Evolutionary conservation across 805 yeast species (phyloP).

Genomic region (Jamesozyma lodderae): DNA sequence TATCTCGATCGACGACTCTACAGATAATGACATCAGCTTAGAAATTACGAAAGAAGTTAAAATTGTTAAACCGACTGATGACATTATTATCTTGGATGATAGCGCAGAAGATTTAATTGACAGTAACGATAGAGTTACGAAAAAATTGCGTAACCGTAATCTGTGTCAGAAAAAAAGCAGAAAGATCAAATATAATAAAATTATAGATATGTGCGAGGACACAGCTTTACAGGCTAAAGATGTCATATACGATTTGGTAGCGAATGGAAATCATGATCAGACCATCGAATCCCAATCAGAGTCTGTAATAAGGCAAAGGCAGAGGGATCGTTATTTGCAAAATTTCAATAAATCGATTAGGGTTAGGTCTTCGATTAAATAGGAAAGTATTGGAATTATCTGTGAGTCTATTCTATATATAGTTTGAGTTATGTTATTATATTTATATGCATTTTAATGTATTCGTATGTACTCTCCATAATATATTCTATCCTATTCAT

Average conservation of each 20-base stretch:
- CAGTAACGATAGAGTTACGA: no score
- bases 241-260: slow-evolving; percentile 17
- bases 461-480: no score
- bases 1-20: no score
- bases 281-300: not conserved
- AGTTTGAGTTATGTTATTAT: no score
- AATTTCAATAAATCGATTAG: slow-evolving; percentile 9
- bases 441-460: no score
- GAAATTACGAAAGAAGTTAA: slow-evolving; percentile 11
- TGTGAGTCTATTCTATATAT: no score
- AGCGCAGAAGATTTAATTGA: slow-evolving; percentile 6
- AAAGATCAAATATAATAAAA: slow-evolving; percentile 6
- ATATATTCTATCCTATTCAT: no score
- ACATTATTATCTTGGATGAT: slow-evolving; percentile 22
- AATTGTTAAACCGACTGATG: slow-evolving; percentile 19
- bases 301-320: not conserved
- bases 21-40: no score
- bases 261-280: not conserved
- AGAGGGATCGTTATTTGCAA: slow-evolving; percentile 6
- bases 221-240: slow-evolving; percentile 23
- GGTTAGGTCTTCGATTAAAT: slow-evolving; percentile 1
- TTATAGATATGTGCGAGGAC: slow-evolving; percentile 23
- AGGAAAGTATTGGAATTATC: no score
- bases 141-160: not conserved
- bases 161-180: slow-evolving; percentile 8